Base-by-base conservation (phyloP, 495 filamentous ascomycete species). In the Daldinia caldariorum region DNA sequence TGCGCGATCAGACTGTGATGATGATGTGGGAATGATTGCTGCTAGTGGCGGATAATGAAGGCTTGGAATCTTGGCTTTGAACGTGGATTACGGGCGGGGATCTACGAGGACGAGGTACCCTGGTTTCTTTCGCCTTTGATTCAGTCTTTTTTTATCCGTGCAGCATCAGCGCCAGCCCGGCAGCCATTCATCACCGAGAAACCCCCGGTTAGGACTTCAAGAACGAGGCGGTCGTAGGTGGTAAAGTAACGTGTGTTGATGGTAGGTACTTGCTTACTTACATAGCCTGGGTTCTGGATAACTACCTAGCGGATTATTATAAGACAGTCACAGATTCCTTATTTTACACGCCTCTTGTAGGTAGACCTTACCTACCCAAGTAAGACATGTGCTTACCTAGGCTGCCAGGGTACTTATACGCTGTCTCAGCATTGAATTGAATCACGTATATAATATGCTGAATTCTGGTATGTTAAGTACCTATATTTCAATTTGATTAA, bases 51-150 rank as follows among this genome's bases (percentile, higher is more conserved):
- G 71, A 66, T 76, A 76, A 74, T 72, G 58, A 76, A 63, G 74
- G 71, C 71, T 76, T 74, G 74, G 69, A 57, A 66, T 68, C 71
- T 76, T 74, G 74, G 71, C 68, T 61, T 58, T 39, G 22, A 69
- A 29, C 58, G 47, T 66, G 53, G 59, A 37, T 63, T 58, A 58
- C 53, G 58, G 56, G 70, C 38, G 55, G 60, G 60, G 58, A 50
- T 69, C 64, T 49, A 50, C 39, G 38, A 63, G 13, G 35, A 49
- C 26, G n/a, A 63, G 39, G 43, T 26, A 37, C 45, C 43, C 55
- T 39, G 43, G 45, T 53, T 6, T 41, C 18, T 12, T 47, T 22
- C 37, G 22, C 29, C 51, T 39, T 58, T 43, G n/a, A 47, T 63
- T 38, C 18, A 49, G 31, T 68, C 64, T 63, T 67, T 68, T 68